Evolutionary conservation across 1,139 yeast species (phyloP), one percentile per base, ranked within the genome.

Genomic region (Diutina mesorugosa): DNA sequence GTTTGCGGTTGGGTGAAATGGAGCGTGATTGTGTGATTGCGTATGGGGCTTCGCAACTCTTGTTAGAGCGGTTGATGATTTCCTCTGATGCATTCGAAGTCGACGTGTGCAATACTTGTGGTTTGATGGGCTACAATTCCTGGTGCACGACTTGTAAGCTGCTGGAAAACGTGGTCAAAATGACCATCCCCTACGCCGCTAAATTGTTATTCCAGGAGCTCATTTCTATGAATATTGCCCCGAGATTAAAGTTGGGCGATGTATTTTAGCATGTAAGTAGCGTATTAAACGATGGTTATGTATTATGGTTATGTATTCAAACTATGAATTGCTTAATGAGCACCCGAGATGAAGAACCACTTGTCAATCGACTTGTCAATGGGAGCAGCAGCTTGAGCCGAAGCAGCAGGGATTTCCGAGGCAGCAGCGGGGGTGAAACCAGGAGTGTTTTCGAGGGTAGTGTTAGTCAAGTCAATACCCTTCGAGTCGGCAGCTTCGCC

Each of bases 1-100:
- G 99, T 67, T 80, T 93, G 67, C 87, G 99, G 76, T 80, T 93
- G 71, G 99, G 99, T 64, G 99, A 93, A 74, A 93, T 93, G 99
- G 99, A 93, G 72, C 87, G 99, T 74, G 99, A 93, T 77, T 93
- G 99, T 86, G 96, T 93, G 62, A 95, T 93, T 73, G 99, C 99
- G 0, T 93, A 95, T 66, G 99, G 99, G 67, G 99, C 99, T 0
- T 91, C 98, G 4, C 98, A 93, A 69, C 76, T 93, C 63, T 78
- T 93, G 64, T 75, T 93, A 60, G 99, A 93, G 72, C 85, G 99
- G 71, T 80, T 93, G 65, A 95, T 93, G 99, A 74, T 93, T 57
- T 89, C 97, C 50, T 91, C 98, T 0, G 99, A 93, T 76, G 98
- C 97, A 0, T 93, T 93, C 68, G 97, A 95, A 64, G 97, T 93